Evolutionary conservation across 352 stramenopile genomes (phyloP), one percentile per base, ranked within the genome.

Genomic region (Globisporangium splendens): DNA sequence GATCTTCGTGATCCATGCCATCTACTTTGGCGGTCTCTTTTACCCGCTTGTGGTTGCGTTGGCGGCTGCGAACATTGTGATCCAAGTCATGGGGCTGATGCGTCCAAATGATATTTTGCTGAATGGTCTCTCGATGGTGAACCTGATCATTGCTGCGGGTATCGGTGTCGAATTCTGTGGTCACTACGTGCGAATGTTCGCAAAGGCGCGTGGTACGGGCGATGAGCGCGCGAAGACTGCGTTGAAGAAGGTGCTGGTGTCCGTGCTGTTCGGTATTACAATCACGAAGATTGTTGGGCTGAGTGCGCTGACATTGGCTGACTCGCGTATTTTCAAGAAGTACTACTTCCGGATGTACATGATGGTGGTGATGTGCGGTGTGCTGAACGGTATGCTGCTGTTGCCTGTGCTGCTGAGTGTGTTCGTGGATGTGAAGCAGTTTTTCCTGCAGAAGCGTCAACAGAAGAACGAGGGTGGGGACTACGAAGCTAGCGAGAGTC

Each of bases 271-370:
- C 8, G 68, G 55, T 38, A 75, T 75, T 28, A 71, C 68, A 20
- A 71, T 75, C 68, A 75, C 68, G 14, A 75, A 75, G 48, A 51
- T 75, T 17, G 60, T 75, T 14, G 68, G 68, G 28, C 38, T 75
- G 55, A 75, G 68, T 46, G 66, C 66, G 39, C 42, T 75, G 33
- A 73, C 66, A 46, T 50, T 75, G 38, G 67, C 89, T 12, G 68
- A 88, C 50, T 93, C 76, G 65, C 83, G 84, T 22, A 74, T 96
- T 56, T 96, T 96, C 68, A 86, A 90, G 62, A 85, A 95, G 62
- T 96, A 96, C 67, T 96, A 95, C 71, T 96, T 96, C 70, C 79
- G 89, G 55, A 96, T 96, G 89, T 97, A 97, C 73, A 88, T 94
- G 73, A 69, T 63, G 44, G 77, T 91, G 20, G 77, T 97, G 44